Percentiles rank a stretch among this genome's conserved stretches.
Conservation (phyloP, 495 filamentous ascomycete genomes). For the Penicillium turbatum region DNA sequence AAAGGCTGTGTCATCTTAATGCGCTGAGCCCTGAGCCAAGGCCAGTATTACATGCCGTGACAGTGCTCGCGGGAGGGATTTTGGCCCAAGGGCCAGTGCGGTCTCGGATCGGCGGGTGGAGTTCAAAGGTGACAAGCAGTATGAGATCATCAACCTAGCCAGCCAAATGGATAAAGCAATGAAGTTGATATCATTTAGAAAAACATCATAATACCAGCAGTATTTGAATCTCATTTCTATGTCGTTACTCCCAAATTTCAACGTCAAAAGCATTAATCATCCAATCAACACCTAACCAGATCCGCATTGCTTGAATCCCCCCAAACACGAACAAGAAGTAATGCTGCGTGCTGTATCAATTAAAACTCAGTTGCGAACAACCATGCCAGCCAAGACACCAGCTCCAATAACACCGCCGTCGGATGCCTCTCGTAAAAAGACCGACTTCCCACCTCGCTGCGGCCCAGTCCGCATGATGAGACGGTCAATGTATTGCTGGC, state of each 20-base stretch:
- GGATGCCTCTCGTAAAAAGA: conserved; percentile 63
- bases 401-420: conserved; percentile 76
- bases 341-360: not conserved
- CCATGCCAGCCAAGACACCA: conserved; percentile 66
- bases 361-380: conserved; percentile 26
- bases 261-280: not conserved
- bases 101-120: too few species aligned
- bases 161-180: not conserved
- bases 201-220: not conserved
- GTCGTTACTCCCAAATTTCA: conserved; percentile 2
- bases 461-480: conserved; percentile 56
- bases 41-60: not conserved
- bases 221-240: conserved; percentile 18
- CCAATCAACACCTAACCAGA: conserved; percentile 5
- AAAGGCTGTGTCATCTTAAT: not conserved
- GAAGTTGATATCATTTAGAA: too few species aligned
- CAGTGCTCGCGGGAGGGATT: not conserved
- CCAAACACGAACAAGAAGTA: conserved; percentile 2
- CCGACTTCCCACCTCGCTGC: conserved; percentile 50
- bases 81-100: too few species aligned
- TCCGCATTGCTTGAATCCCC: conserved; percentile 8
- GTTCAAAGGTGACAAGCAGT: too few species aligned
- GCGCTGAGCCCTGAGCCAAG: not conserved
- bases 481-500: conserved; percentile 61
- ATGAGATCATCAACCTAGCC: not conserved